Conservation (phyloP, 2,329 filamentous ascomycete species). For the Penicillium sp. region DNA sequence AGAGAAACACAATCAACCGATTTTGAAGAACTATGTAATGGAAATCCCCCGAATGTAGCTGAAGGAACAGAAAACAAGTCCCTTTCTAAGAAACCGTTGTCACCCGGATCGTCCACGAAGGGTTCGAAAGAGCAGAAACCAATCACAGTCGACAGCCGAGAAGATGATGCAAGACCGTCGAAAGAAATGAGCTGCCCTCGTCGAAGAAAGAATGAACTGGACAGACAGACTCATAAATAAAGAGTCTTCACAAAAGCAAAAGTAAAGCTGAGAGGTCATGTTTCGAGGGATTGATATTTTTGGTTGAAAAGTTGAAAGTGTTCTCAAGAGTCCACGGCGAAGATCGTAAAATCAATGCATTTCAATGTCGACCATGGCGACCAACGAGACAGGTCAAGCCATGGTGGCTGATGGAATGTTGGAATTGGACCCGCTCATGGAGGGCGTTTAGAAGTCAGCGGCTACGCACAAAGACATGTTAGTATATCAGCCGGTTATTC, state of each 20-base stretch:
- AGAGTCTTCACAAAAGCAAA: slow-evolving; percentile 7
- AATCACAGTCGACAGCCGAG: neutral
- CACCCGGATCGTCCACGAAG: slow-evolving; percentile 12
- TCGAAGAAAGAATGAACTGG: slow-evolving; percentile 11
- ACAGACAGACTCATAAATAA: slow-evolving; percentile 1
- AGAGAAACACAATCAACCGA: neutral
- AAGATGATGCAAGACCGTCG: neutral
- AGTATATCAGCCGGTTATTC: neutral
- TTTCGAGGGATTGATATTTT: slow-evolving; percentile 1
- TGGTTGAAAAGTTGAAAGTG: slow-evolving; percentile 5
- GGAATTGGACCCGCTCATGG: neutral
- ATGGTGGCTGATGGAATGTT: neutral
- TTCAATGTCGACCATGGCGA: neutral
- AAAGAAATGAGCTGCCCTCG: neutral
- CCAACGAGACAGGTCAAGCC: neutral
- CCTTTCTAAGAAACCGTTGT: neutral
- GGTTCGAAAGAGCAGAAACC: slow-evolving; percentile 1
- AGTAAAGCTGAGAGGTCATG: slow-evolving; percentile 5
- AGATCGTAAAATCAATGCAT: neutral
- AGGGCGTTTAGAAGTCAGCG: slow-evolving; percentile 3
- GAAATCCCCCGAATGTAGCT: neutral
- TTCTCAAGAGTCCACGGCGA: neutral
- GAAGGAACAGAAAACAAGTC: slow-evolving; percentile 1
- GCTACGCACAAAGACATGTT: neutral
- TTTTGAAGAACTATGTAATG: neutral